phyloP scores from a whole-genome alignment of 768 basidiomycete species.

The Naganishia randhawae region DNA sequence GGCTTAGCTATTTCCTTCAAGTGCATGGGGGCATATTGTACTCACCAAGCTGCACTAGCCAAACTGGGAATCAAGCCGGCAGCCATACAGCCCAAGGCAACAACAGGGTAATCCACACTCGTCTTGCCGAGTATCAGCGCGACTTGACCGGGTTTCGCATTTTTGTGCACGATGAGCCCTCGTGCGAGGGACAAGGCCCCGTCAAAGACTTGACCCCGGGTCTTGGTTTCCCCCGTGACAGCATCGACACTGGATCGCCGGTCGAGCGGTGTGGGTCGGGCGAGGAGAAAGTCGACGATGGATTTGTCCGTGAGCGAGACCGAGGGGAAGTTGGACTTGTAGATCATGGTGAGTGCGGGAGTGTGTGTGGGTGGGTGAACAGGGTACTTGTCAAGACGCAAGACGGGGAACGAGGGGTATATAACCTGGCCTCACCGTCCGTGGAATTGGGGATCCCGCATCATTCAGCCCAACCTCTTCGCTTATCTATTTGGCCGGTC shows the following conservation, averaged over 20 bases:
- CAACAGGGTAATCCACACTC: conserved; percentile 23
- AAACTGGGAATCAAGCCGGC: conserved; percentile 25
- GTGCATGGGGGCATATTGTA: background rate
- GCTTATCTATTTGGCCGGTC: conserved; percentile 16
- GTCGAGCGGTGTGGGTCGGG: background rate
- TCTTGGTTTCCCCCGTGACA: conserved; percentile 8
- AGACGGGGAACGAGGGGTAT: background rate
- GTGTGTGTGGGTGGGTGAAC: background rate
- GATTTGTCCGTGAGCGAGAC: conserved; percentile 5
- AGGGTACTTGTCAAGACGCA: background rate
- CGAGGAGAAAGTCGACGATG: conserved; percentile 17
- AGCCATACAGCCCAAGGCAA: conserved; percentile 22
- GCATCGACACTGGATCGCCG: conserved; percentile 13
- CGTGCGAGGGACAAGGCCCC: conserved; percentile 14
- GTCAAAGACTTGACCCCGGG: conserved; percentile 23
- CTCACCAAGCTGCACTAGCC: conserved; percentile 26
- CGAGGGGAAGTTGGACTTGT: conserved; percentile 20
- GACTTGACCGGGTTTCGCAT: conserved; percentile 21
- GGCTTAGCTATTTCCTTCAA: background rate
- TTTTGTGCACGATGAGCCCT: conserved; percentile 6
- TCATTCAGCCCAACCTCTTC: background rate
- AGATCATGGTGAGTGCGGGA: conserved; percentile 13
- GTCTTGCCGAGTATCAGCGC: conserved; percentile 23
- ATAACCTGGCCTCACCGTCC: no score
- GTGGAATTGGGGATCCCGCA: no score